phyloP scores from a whole-genome alignment of 2,329 filamentous ascomycete genomes.

The Clonostachys solani region DNA sequence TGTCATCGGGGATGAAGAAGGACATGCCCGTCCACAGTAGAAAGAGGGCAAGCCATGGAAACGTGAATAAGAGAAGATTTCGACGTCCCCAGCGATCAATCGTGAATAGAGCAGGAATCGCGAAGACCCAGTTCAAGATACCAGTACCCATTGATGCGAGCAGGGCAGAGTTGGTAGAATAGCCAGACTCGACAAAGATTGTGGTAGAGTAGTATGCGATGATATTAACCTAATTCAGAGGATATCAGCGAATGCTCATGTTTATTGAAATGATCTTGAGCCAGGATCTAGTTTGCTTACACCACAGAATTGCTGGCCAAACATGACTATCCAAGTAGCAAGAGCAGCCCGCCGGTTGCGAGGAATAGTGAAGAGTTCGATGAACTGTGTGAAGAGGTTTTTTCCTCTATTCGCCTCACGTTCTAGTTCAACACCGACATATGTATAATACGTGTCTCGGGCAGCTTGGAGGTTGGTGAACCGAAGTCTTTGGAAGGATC shows the following conservation, averaged over 20 bases:
- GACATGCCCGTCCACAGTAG: constrained; percentile 48
- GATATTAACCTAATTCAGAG: constrained; percentile 36
- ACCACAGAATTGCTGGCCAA: constrained; percentile 26
- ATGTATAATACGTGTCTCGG: constrained; percentile 45
- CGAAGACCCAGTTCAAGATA: constrained; percentile 53
- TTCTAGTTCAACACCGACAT: constrained; percentile 27
- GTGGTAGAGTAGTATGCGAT: constrained; percentile 52
- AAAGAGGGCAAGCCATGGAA: constrained; percentile 52
- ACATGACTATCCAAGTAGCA: constrained; percentile 29
- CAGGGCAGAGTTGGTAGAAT: constrained; percentile 34
- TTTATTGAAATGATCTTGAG: no score
- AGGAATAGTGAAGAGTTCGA: constrained; percentile 27
- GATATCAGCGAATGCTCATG: no score
- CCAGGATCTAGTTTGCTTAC: background rate
- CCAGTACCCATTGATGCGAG: constrained; percentile 53
- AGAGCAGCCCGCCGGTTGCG: constrained; percentile 28
- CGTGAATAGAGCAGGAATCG: constrained; percentile 52
- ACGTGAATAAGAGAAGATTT: constrained; percentile 51
- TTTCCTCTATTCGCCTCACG: constrained; percentile 14
- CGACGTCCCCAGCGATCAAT: constrained; percentile 55
- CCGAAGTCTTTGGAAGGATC: constrained; percentile 38
- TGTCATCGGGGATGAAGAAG: constrained; percentile 30
- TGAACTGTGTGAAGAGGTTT: constrained; percentile 22
- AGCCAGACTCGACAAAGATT: constrained; percentile 32
- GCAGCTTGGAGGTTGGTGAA: constrained; percentile 42